A percentile compares a stretch with the other conserved stretches of the same genome.
Conservation (phyloP, 2,329 filamentous ascomycete species). For the Volutella citrinella region DNA sequence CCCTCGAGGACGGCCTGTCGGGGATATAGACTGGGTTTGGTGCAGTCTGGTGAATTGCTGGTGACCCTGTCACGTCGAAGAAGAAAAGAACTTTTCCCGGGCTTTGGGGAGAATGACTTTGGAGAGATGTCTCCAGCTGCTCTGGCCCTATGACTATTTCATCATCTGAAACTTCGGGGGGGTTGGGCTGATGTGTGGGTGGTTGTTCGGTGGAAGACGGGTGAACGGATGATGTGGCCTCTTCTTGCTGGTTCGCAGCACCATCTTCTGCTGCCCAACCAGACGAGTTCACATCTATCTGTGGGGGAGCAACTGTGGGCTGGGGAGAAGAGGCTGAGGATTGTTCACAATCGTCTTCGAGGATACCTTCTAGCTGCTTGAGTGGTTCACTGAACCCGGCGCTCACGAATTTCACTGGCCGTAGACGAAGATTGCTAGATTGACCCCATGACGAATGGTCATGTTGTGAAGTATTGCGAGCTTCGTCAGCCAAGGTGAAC, state of each 20-base stretch:
- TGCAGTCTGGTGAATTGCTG: not conserved
- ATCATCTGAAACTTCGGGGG: not conserved
- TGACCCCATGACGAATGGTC: slow-evolving; percentile 38
- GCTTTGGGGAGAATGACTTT: too few relatives aligned
- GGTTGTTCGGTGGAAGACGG: too few relatives aligned
- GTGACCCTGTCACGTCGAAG: slow-evolving; percentile 35
- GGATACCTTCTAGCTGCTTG: slow-evolving; percentile 34
- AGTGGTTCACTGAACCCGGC: slow-evolving; percentile 51
- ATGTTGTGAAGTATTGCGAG: slow-evolving; percentile 46
- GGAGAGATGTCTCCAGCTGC: slow-evolving; percentile 17
- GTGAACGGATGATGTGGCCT: too few relatives aligned
- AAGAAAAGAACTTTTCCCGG: slow-evolving; percentile 30
- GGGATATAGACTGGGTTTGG: slow-evolving; percentile 9
- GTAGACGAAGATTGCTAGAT: slow-evolving; percentile 43
- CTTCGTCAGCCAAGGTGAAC: slow-evolving; percentile 43
- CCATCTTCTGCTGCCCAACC: too few relatives aligned
- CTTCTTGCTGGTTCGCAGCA: too few relatives aligned
- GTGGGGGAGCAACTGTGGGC: too few relatives aligned
- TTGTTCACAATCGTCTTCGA: slow-evolving; percentile 11
- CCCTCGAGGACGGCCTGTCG: slow-evolving; percentile 18
- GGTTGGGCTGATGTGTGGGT: too few relatives aligned
- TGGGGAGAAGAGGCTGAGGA: too few relatives aligned
- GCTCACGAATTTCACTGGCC: slow-evolving; percentile 52
- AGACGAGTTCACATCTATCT: too few relatives aligned
- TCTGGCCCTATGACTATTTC: slow-evolving; percentile 18